Percentiles rank a stretch among this genome's conserved stretches.
These are phyloP conservation scores for Alternaria gaisen DNA, from an alignment of 2,329 filamentous ascomycete genomes.

Conservation along the genomic window DNA sequence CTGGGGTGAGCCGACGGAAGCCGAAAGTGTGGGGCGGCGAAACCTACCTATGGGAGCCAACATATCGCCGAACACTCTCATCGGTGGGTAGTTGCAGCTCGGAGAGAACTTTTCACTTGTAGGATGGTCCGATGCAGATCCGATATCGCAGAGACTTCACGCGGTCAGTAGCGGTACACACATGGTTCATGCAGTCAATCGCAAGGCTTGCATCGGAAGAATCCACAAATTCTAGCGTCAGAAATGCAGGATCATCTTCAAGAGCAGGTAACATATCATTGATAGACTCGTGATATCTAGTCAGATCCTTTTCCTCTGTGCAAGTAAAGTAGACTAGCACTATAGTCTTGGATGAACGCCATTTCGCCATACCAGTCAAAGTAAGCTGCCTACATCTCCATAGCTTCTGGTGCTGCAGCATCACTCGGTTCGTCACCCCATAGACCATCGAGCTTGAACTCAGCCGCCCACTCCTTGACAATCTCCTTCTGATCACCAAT, in stretches of 20 bases:
- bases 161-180: conserved; percentile 33
- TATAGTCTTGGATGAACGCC: conserved; percentile 16
- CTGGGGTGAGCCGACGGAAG: conserved; percentile 34
- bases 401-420: conserved; percentile 47
- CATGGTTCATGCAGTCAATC: conserved; percentile 11
- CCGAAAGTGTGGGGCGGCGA: conserved; percentile 33
- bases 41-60: conserved; percentile 17
- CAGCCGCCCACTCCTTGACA: conserved; percentile 89
- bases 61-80: conserved; percentile 14
- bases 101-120: conserved; percentile 11
- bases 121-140: conserved; percentile 31
- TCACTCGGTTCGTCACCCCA: conserved; percentile 73
- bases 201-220: conserved; percentile 13
- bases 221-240: background rate
- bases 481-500: conserved; percentile 78
- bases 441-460: conserved; percentile 93
- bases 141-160: conserved; percentile 31
- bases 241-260: background rate
- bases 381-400: conserved; percentile 40
- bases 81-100: conserved; percentile 13
- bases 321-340: conserved; percentile 7
- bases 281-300: conserved; percentile 26
- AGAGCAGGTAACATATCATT: conserved; percentile 13
- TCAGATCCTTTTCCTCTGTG: conserved; percentile 11
- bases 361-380: conserved; percentile 14